A percentile compares a stretch with the other conserved stretches of the same genome.
These are phyloP conservation scores for Fusarium luffae DNA, from an alignment of 2,329 filamentous ascomycete species.

Conservation along the genomic window DNA sequence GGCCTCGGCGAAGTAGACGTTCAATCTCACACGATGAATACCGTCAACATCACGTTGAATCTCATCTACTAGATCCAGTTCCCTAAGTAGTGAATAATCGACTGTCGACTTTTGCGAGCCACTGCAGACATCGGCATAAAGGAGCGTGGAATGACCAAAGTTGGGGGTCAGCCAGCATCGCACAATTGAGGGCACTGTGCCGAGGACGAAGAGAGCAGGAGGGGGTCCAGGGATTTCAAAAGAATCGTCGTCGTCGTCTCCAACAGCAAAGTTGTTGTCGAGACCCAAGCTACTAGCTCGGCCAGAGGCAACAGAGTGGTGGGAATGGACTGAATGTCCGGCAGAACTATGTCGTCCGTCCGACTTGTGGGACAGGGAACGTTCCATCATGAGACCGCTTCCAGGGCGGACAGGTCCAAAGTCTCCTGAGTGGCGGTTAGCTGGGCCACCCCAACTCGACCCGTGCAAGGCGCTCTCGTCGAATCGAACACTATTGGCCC, in stretches of 20 bases:
- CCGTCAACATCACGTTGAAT: slow-evolving; percentile 75
- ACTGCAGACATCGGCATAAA: slow-evolving; percentile 93
- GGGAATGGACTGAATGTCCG: slow-evolving; percentile 78
- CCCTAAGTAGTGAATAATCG: slow-evolving; percentile 77
- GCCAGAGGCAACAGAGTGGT: slow-evolving; percentile 78
- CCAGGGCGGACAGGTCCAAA: slow-evolving; percentile 80
- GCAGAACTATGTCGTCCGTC: slow-evolving; percentile 94
- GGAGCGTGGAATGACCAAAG: slow-evolving; percentile 87
- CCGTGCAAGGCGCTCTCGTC: slow-evolving; percentile 95
- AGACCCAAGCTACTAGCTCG: slow-evolving; percentile 89
- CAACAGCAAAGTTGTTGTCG: slow-evolving; percentile 74
- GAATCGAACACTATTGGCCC: slow-evolving; percentile 97
- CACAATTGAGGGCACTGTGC: slow-evolving; percentile 91
- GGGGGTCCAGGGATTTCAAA: slow-evolving; percentile 79
- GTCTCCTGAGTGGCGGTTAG: slow-evolving; percentile 84
- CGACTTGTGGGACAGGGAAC: slow-evolving; percentile 92
- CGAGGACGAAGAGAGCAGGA: slow-evolving; percentile 85
- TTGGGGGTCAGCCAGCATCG: slow-evolving; percentile 93
- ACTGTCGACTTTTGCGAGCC: slow-evolving; percentile 91
- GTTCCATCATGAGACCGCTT: slow-evolving; percentile 89
- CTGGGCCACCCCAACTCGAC: slow-evolving; percentile 81
- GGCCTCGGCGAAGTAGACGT: slow-evolving; percentile 91
- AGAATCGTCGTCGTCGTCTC: slow-evolving; percentile 74
- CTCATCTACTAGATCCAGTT: slow-evolving; percentile 75
- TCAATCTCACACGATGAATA: slow-evolving; percentile 75